Base-by-base conservation (phyloP, 2,329 filamentous ascomycete genomes). In the Exophiala xenobiotica region DNA sequence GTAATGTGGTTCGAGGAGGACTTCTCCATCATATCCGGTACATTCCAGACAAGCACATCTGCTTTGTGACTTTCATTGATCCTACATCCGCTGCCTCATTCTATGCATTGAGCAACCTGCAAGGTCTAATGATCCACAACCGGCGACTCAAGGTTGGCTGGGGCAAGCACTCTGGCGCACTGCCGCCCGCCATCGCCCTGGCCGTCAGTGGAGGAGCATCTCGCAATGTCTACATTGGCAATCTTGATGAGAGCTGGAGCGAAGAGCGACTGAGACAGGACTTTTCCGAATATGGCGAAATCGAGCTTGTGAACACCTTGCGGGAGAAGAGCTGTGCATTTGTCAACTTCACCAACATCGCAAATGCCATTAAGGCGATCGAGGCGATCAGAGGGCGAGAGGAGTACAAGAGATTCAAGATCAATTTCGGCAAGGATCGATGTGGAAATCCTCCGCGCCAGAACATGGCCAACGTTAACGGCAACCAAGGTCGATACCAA, bases 301-400 rank as follows among this genome's bases (percentile, higher is more conserved):
- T 99, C 65, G 93, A 99, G 74, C 78, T 99, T 58, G 90, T 99
- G 58, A 99, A 99, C 73, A 88, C 93, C 12, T 77, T 99, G 54
- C 86, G 93, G 47, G 93, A 99, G 78, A 99, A 99, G 84, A 96
- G 91, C 75, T 99, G 93, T 70, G 93, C 93, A 0, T 99, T 99
- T 68, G 93, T 99, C 69, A 99, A 99, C 76, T 99, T 99, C 70
- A 99, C 93, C 67, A 99, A 99, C 75, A 99, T 99, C 68, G 93
- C 93, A 67, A 99, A 99, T 64, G 93, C 93, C 44, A 99, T 99
- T 78, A 99, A 99, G 77, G 93, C 93, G 1, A 99, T 99, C 60
- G 93, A 99, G 73, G 93, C 91, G 18, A 85, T 99, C 59, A 85
- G 93, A 51, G 88, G 90, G 66, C 90, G 91, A 67, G 93, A 97